These are phyloP conservation scores for Penicillium sp. DNA, from an alignment of 2,329 filamentous ascomycete species.

Conservation along the genomic window DNA sequence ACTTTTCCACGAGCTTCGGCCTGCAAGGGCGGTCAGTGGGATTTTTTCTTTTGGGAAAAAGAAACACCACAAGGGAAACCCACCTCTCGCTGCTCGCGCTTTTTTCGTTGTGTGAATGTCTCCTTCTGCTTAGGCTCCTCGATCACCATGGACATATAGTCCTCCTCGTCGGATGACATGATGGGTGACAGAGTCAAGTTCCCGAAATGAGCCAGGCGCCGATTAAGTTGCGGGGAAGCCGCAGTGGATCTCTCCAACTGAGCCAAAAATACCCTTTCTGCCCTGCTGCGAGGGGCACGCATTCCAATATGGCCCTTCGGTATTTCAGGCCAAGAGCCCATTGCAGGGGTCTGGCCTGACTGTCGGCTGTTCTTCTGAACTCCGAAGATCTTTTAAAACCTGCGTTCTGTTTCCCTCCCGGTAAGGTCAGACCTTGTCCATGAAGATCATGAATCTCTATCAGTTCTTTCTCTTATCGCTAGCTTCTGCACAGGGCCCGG, in stretches of 20 bases:
- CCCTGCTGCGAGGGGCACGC: not conserved
- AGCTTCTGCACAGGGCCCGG: conserved; percentile 24
- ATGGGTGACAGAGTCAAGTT: not conserved
- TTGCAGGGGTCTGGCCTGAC: not conserved
- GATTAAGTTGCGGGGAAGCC: conserved; percentile 7
- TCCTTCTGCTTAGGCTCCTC: conserved; percentile 62
- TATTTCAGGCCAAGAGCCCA: not conserved
- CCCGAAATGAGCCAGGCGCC: not conserved
- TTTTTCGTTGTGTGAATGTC: conserved; percentile 61
- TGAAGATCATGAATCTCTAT: conserved; percentile 12
- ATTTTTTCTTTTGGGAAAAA: conserved; percentile 39
- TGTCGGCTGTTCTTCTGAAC: conserved; percentile 1
- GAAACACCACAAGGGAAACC: conserved; percentile 11
- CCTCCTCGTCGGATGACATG: conserved; percentile 66
- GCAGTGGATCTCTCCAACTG: not conserved
- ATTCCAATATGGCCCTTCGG: no score
- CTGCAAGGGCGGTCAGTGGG: conserved; percentile 45
- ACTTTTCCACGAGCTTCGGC: conserved; percentile 65
- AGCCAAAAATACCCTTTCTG: not conserved
- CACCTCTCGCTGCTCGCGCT: conserved; percentile 53
- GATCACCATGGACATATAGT: conserved; percentile 97
- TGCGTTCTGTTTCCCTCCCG: not conserved
- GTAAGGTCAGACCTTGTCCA: not conserved
- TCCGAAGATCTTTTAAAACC: not conserved
- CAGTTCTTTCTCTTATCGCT: conserved; percentile 15